Conservation (phyloP, 495 filamentous ascomycete species). For the Trichoderma virens region DNA sequence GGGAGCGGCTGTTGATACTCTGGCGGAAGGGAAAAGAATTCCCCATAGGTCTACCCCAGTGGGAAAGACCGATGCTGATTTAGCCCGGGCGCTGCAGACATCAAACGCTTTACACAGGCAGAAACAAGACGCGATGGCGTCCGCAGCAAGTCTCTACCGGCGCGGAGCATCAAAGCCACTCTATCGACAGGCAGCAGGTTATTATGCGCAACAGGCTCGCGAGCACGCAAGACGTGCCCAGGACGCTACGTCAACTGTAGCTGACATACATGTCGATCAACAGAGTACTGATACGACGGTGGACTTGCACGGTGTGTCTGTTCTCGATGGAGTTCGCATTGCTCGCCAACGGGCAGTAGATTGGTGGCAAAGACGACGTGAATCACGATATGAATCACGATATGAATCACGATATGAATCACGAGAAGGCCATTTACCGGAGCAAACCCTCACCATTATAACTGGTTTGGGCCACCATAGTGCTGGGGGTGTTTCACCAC, state of each 20-base stretch:
- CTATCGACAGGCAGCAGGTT: slow-evolving; percentile 29
- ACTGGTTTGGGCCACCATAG: slow-evolving; percentile 77
- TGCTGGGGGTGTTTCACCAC: slow-evolving; percentile 60
- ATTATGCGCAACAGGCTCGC: slow-evolving; percentile 29
- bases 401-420: too few relatives aligned
- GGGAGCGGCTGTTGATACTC: not conserved
- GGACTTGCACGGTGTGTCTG: slow-evolving; percentile 80
- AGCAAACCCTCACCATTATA: slow-evolving; percentile 56
- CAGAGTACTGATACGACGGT: slow-evolving; percentile 51
- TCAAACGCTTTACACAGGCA: not conserved
- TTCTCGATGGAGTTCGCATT: slow-evolving; percentile 71
- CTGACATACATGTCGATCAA: slow-evolving; percentile 52
- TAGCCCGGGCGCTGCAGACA: not conserved
- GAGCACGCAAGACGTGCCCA: slow-evolving; percentile 20
- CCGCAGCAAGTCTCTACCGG: slow-evolving; percentile 24
- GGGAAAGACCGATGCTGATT: not conserved
- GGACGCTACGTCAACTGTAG: slow-evolving; percentile 24
- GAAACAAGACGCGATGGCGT: slow-evolving; percentile 13
- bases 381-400: too few relatives aligned
- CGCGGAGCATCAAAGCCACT: slow-evolving; percentile 29
- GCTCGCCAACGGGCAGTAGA: slow-evolving; percentile 52
- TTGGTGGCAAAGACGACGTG: slow-evolving; percentile 77
- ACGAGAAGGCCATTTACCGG: slow-evolving; percentile 37
- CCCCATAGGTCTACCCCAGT: not conserved
- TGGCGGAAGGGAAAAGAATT: too few relatives aligned